Evolutionary conservation across 2,329 filamentous ascomycete genomes (phyloP).

Genomic region (Rutstroemia sp.): DNA sequence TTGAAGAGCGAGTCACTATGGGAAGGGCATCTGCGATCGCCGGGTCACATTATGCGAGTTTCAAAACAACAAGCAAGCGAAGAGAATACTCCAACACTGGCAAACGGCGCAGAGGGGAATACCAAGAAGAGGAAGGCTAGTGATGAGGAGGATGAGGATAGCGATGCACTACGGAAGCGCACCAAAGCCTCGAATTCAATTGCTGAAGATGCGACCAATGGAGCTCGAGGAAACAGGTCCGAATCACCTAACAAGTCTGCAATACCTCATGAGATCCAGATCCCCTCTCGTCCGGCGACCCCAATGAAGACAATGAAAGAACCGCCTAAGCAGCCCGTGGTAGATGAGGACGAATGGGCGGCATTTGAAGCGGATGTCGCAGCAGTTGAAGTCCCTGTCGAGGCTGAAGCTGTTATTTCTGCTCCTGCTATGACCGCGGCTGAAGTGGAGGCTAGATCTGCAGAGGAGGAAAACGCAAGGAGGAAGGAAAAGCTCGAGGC

Average conservation of each 20-base stretch:
- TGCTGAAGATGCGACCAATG: conserved; percentile 30
- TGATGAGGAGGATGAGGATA: conserved; percentile 30
- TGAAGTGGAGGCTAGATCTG: conserved; percentile 49
- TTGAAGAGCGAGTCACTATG: conserved; percentile 61
- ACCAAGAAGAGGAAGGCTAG: conserved; percentile 45
- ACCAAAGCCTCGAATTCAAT: conserved; percentile 32
- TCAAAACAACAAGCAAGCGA: conserved; percentile 22
- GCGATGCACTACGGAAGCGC: conserved; percentile 38
- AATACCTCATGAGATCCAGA: conserved; percentile 44
- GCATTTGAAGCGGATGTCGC: conserved; percentile 81
- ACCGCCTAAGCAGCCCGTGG: conserved; percentile 32
- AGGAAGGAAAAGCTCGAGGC: conserved; percentile 43
- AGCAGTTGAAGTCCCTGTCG: conserved; percentile 30
- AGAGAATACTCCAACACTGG: background rate
- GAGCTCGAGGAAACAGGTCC: conserved; percentile 4
- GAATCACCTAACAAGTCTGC: conserved; percentile 2
- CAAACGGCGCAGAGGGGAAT: conserved; percentile 4
- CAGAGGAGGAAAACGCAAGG: conserved; percentile 41
- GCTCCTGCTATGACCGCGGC: conserved; percentile 60
- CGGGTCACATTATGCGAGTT: conserved; percentile 35
- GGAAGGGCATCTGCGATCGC: conserved; percentile 51
- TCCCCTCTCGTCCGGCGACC: conserved; percentile 57
- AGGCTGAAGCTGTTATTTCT: conserved; percentile 52
- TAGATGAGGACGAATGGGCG: conserved; percentile 78
- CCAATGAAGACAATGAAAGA: conserved; percentile 38